phyloP scores from a whole-genome alignment of 1,139 yeast genomes.

The Candida buenavistaensis region DNA sequence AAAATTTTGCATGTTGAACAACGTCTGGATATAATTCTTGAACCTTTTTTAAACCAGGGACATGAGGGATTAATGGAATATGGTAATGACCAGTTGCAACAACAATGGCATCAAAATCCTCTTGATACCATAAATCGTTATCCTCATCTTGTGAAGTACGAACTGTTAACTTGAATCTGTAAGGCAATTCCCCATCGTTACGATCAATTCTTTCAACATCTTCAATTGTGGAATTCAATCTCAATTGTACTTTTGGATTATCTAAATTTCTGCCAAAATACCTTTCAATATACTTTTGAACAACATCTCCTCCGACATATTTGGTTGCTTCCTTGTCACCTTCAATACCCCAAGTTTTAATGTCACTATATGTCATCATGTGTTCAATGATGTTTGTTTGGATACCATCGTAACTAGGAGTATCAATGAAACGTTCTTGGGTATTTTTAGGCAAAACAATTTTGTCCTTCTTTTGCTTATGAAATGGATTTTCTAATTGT shows the following conservation, averaged over 20 bases:
- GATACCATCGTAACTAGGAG: constrained; percentile 40
- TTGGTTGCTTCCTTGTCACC: constrained; percentile 24
- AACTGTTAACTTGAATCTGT: constrained; percentile 31
- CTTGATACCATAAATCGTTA: constrained; percentile 25
- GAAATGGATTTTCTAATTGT: constrained; percentile 31
- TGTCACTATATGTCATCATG: constrained; percentile 47
- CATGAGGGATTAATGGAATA: constrained; percentile 33
- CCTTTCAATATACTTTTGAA: constrained; percentile 32
- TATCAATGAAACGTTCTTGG: constrained; percentile 29
- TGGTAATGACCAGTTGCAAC: constrained; percentile 38
- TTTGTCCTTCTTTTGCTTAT: constrained; percentile 6
- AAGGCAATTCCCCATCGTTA: constrained; percentile 14
- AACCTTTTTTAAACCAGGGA: constrained; percentile 38
- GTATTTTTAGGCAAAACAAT: constrained; percentile 13
- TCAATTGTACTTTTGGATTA: constrained; percentile 22
- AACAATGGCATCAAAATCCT: constrained; percentile 27
- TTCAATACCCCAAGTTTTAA: constrained; percentile 29
- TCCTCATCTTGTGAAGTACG: constrained; percentile 23
- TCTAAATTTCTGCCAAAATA: constrained; percentile 28
- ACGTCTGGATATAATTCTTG: constrained; percentile 25
- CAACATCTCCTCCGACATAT: constrained; percentile 29
- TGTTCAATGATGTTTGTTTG: constrained; percentile 43
- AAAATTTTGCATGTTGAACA: constrained; percentile 45
- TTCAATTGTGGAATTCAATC: constrained; percentile 37
- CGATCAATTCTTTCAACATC: constrained; percentile 28